Evolutionary conservation across 805 yeast genomes (phyloP), one percentile per base, ranked within the genome.

Genomic region (Saccharomycopsis lassenensis): DNA sequence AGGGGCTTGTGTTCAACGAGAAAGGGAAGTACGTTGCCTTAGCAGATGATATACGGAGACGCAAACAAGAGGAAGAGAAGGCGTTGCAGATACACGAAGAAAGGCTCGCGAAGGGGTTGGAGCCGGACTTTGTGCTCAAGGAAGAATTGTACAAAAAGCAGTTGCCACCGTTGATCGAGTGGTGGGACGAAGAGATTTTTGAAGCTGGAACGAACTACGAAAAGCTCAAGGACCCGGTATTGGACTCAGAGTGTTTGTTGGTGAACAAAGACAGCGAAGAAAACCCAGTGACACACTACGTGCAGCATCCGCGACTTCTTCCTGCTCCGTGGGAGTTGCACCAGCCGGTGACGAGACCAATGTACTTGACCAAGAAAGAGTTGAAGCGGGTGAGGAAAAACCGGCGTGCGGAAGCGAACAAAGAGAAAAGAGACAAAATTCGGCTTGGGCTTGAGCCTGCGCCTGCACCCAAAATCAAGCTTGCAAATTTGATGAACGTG

Each of bases 391-490:
- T 78, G 26, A 68, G 95, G 29, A 69, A 77, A 41, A 78, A 78
- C 40, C 77, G 71, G 32, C 64, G 96, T 39, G 69, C 75, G 30
- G 65, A 65, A 27, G 63, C 57, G 42, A 72, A 74, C 43, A 75
- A 77, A 48, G 91, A 78, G 31, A 65, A 69, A 39, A 94, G 84
- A 51, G 89, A 84, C 46, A 62, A 80, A 31, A 77, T 87, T 17
- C 69, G 76, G 39, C 59, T 83, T 4, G 98, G 98, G 0, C 57
- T 87, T 14, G 83, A 79, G 31, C 80, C 94, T 0, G 79, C 94
- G 4, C 95, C 95, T 0, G 79, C 79, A 4, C 94, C 95, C 2
- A 91, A 89, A 55, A 80, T 91, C 18, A 83, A 80, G 49, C 61
- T 85, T 29, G 72, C 79, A 29, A 91, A 89, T 52, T 65, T 91